Conservation (phyloP, 805 yeast genomes). For the Barnettozyma vustinii region DNA sequence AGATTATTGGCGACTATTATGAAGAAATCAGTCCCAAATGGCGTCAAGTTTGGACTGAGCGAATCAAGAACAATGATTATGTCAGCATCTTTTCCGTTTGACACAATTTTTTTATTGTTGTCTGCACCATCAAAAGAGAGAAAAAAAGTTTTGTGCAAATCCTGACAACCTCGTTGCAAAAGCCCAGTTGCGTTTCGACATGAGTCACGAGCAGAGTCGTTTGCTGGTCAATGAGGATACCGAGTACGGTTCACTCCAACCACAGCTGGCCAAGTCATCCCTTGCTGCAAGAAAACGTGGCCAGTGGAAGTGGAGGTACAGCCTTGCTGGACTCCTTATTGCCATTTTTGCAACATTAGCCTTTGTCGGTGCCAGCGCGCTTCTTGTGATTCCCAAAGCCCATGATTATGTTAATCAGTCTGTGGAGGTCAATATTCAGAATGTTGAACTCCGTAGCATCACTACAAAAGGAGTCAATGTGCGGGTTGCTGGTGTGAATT, state of each 20-base stretch:
- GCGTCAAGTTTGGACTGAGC: constrained; percentile 15
- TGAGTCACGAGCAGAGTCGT: neutral
- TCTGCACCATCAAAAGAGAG: too few species aligned
- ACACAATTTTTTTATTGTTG: constrained; percentile 1
- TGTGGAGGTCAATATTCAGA: constrained; percentile 26
- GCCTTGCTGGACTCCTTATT: neutral
- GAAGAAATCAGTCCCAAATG: constrained; percentile 23
- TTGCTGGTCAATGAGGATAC: neutral
- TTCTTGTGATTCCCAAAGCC: constrained; percentile 16
- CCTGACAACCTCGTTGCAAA: neutral
- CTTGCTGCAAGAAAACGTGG: neutral
- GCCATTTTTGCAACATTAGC: neutral
- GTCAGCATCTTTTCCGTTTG: constrained; percentile 5
- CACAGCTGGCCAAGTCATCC: neutral
- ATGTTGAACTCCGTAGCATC: constrained; percentile 28
- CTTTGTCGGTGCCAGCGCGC: constrained; percentile 3
- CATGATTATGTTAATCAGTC: constrained; percentile 30
- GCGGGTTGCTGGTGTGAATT: constrained; percentile 27
- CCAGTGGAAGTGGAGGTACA: neutral
- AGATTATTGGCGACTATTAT: constrained; percentile 25
- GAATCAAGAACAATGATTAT: constrained; percentile 26
- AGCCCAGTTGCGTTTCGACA: neutral
- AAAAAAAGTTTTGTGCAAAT: too few species aligned
- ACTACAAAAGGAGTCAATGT: constrained; percentile 29
- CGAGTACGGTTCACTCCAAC: neutral